phyloP scores from a whole-genome alignment of 805 yeast genomes.

The Teunomyces cretensis region DNA sequence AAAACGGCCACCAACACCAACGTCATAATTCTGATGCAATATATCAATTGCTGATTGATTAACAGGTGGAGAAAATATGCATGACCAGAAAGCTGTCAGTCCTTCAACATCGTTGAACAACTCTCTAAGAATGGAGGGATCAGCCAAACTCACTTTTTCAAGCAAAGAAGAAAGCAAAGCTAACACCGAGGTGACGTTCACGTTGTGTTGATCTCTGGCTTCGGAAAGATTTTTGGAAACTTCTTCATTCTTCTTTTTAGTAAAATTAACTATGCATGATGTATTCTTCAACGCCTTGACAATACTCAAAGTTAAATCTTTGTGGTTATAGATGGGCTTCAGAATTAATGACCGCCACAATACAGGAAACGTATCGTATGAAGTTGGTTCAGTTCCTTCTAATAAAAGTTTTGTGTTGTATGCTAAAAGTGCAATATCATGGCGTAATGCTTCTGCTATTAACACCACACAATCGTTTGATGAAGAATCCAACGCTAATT shows the following conservation, averaged over 20 bases:
- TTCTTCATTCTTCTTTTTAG: conserved; percentile 20
- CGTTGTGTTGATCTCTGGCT: conserved; percentile 31
- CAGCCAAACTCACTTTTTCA: conserved; percentile 34
- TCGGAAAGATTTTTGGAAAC: conserved; percentile 19
- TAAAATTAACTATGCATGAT: conserved; percentile 19
- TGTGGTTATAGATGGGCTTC: conserved; percentile 15
- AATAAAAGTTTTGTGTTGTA: conserved; percentile 23
- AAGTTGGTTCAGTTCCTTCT: conserved; percentile 21
- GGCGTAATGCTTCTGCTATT: conserved; percentile 13
- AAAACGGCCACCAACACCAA: conserved; percentile 60
- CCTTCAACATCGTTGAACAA: conserved; percentile 32
- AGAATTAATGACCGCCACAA: conserved; percentile 24
- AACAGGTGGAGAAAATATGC: conserved; percentile 64
- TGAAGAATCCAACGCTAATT: conserved; percentile 15
- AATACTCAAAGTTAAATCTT: conserved; percentile 9
- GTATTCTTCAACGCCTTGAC: conserved; percentile 16
- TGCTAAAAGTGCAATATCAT: conserved; percentile 22
- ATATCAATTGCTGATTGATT: conserved; percentile 72
- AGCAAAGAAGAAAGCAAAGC: conserved; percentile 20
- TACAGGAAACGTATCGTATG: conserved; percentile 34
- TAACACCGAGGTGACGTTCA: conserved; percentile 23
- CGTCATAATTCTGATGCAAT: conserved; percentile 71
- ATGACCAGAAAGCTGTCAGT: conserved; percentile 69
- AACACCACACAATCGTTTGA: conserved; percentile 10
- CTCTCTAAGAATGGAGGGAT: conserved; percentile 21